These are phyloP conservation scores for Plantago major DNA, from an alignment of 257 asterid genomes.

Conservation along the genomic window DNA sequence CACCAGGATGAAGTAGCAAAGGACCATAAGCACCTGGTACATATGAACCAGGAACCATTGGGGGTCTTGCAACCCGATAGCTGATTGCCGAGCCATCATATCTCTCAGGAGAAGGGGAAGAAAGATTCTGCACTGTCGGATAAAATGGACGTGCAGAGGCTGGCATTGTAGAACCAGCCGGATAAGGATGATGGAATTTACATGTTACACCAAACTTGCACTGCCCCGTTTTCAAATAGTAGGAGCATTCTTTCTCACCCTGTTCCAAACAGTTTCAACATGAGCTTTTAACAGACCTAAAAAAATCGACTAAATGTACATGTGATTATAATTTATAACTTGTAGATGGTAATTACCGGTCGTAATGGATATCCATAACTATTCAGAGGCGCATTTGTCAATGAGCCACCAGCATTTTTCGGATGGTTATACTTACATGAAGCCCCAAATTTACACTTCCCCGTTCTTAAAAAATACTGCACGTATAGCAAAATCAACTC, in stretches of 20 bases:
- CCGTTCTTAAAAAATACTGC: slow-evolving; percentile 83
- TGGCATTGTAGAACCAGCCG: slow-evolving; percentile 65
- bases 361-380: slow-evolving; percentile 78
- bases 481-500: slow-evolving; percentile 17
- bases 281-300: slow-evolving; percentile 1
- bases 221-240: slow-evolving; percentile 94
- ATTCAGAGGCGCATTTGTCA: slow-evolving; percentile 58
- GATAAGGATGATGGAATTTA: slow-evolving; percentile 89
- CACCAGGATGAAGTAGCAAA: slow-evolving; percentile 68
- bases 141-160: slow-evolving; percentile 85
- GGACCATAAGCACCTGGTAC: slow-evolving; percentile 73
- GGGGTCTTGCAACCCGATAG: slow-evolving; percentile 66
- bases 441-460: slow-evolving; percentile 80
- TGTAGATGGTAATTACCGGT: slow-evolving; percentile 42
- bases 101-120: slow-evolving; percentile 57
- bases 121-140: slow-evolving; percentile 74
- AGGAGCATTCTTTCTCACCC: slow-evolving; percentile 93
- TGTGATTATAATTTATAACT: neutral
- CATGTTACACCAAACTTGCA: slow-evolving; percentile 87
- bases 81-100: slow-evolving; percentile 33
- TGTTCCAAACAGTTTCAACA: slow-evolving; percentile 26
- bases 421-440: slow-evolving; percentile 94
- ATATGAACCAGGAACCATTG: slow-evolving; percentile 62
- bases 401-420: slow-evolving; percentile 65
- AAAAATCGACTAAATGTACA: neutral